A percentile compares a stretch with the other conserved stretches of the same genome.
Conservation (phyloP, 208 protist genomes). For the Crithidia expoeki region DNA sequence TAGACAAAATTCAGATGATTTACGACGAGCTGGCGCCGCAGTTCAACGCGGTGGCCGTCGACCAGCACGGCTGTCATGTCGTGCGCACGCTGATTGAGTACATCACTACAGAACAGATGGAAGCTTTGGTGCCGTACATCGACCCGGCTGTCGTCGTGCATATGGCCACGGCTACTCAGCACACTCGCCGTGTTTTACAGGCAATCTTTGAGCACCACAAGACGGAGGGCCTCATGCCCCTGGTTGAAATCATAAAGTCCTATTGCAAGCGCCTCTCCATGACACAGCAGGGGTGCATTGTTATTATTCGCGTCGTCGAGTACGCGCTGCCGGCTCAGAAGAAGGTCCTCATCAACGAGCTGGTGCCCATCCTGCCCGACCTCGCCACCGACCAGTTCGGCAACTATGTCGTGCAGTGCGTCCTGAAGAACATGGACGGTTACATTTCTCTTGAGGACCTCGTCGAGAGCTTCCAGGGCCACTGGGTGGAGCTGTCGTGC, state of each 20-base stretch:
- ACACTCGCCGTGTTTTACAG: conserved; percentile 79
- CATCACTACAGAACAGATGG: conserved; percentile 54
- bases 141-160: conserved; percentile 40
- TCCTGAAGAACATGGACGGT: conserved; percentile 73
- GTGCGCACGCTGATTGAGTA: conserved; percentile 70
- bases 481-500: conserved; percentile 71
- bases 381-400: conserved; percentile 85
- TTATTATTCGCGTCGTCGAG: conserved; percentile 78
- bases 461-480: conserved; percentile 49
- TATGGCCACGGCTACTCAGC: conserved; percentile 58
- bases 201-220: conserved; percentile 76
- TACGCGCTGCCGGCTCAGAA: conserved; percentile 57
- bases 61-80: conserved; percentile 76
- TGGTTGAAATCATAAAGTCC: conserved; percentile 61
- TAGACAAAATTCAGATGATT: conserved; percentile 60
- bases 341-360: conserved; percentile 46
- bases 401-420: conserved; percentile 90
- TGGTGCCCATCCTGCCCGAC: conserved; percentile 58
- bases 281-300: conserved; percentile 85
- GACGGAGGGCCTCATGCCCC: conserved; percentile 44
- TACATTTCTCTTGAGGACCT: conserved; percentile 41
- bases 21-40: conserved; percentile 65
- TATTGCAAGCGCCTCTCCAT: conserved; percentile 53
- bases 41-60: conserved; percentile 63
- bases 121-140: conserved; percentile 48